Evolutionary conservation across 2,329 filamentous ascomycete genomes (phyloP), one percentile per base, ranked within the genome.

Genomic region (Blastomyces emzantsi): DNA sequence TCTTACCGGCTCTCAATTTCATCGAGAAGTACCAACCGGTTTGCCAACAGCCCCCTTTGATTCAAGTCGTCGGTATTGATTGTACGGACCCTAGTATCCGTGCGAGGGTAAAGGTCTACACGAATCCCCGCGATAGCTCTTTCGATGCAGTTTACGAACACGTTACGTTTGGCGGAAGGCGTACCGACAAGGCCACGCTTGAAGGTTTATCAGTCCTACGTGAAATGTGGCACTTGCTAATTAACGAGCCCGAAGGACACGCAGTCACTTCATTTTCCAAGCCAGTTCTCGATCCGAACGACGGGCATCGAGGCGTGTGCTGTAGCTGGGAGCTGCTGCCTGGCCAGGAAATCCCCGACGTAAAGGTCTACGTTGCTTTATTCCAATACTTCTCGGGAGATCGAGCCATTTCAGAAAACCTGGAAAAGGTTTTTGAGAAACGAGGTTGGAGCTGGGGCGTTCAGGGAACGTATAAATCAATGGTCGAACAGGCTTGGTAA

Each of bases 91-190:
- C 52, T 19, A 15, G 52, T 55, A 55, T 30, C 25, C 13, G 52
- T 30, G 52, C 52, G 30, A 55, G 52, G 52, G 52, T 55, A 9
- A 55, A 55, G 28, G 52, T 55, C 11, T 55, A 55, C 52, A 33
- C 52, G 52, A 55, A 55, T 33, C 52, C 52, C 13, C 28, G 52
- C n/a, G 25, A 28, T 33, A 55, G 25, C 52, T 55, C 52, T 9
- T 55, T 55, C 9, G 52, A 55, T 55, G 52, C 52, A 19, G 25
- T 55, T 17, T 55, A 55, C 19, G 52, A 55, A 28, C 52, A 55
- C n/a, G 52, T 55, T 55, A 55, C 52, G n/a, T 55, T 55, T n/a
- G 52, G 52, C 52, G 22, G 52, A 55, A 30, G 52, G 19, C 52
- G 52, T 55, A 33, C 52, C 52, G 52, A 33, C 22, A 33, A 33